phyloP scores from a whole-genome alignment of 179 eudicot species.

The Spinacia oleracea region DNA sequence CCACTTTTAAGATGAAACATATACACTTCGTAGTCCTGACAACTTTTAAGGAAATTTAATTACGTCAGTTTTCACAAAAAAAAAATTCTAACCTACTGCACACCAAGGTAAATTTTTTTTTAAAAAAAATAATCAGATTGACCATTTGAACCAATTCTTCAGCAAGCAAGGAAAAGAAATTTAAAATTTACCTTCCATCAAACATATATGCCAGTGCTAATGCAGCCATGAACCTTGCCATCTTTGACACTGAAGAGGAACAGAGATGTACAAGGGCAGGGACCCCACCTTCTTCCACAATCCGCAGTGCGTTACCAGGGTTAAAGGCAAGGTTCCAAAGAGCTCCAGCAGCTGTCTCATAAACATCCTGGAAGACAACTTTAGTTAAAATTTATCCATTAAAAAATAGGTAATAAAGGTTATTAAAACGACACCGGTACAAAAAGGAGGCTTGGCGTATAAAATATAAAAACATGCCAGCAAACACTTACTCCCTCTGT shows the following conservation, averaged over 20 bases:
- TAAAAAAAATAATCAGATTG: background rate
- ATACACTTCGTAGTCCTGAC: background rate
- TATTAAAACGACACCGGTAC: background rate
- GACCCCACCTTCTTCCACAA: slow-evolving; percentile 97
- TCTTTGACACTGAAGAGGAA: slow-evolving; percentile 78
- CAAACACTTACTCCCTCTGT: background rate
- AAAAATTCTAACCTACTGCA: background rate
- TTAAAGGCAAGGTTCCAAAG: slow-evolving; percentile 98
- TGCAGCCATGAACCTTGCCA: slow-evolving; percentile 99
- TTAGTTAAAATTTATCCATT: background rate
- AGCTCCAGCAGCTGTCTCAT: slow-evolving; percentile 99
- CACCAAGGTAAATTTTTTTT: background rate
- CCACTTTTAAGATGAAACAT: background rate
- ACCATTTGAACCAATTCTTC: background rate
- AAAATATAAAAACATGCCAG: background rate
- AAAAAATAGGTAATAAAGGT: background rate
- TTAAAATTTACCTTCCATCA: slow-evolving; percentile 73
- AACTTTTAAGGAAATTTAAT: background rate
- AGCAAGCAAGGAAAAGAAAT: background rate
- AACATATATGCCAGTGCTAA: slow-evolving; percentile 95
- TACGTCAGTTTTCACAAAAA: too few relatives aligned
- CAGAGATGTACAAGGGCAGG: slow-evolving; percentile 85
- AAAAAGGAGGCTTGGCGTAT: background rate
- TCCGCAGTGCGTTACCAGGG: slow-evolving; percentile 88
- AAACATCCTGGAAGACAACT: slow-evolving; percentile 68